Base-by-base conservation (phyloP, 257 asterid species). In the Eustoma russellianum region DNA sequence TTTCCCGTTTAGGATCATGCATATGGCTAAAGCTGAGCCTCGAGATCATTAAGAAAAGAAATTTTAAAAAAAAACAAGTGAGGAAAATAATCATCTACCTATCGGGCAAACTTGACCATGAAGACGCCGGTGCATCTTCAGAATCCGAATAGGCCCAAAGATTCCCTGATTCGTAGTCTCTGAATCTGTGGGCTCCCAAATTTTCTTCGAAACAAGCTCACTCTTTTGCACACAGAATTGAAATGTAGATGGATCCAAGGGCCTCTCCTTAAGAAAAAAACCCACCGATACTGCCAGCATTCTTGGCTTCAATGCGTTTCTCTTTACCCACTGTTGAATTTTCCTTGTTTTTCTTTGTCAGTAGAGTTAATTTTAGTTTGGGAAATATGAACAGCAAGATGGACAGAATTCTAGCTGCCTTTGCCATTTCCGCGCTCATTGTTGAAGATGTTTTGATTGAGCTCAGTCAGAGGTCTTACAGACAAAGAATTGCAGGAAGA, bases 91-190 rank as follows among this genome's bases (percentile, higher is more conserved):
- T 13, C 9, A 19, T 19, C 13, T 1, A 83, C 95, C 96, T 84
- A 53, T 87, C 85, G 16, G 95, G 94, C 65, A 87, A 59, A 50
- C 83, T 81, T 46, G 98, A 82, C 98, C 98, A 91, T 0, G 98
- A 88, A 3, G 98, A 81, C 57, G 83, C 98, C 0, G 97, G 98
- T 2, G 95, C 95, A 34, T 95, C 71, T 61, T 92, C 98, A 0
- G 97, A 78, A 70, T 92, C 98, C 0, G 97, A 88, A 50, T 78
- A 70, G 49, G 84, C 94, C 98, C 98, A 91, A 17, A 80, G 72
- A 13, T 84, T 72, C 15, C 47, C 80, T 2, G 94, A 47, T 67
- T 73, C 1, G 78, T 19, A n/a, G 56, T 77, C 0, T 68, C 93
- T 2, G 74, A 66, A 64, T 83, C 88, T 19, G 52, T 19, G 0